A percentile compares a stretch with the other conserved stretches of the same genome.
phyloP scores from a whole-genome alignment of 257 asterid species.

The Lycium ferocissimum region DNA sequence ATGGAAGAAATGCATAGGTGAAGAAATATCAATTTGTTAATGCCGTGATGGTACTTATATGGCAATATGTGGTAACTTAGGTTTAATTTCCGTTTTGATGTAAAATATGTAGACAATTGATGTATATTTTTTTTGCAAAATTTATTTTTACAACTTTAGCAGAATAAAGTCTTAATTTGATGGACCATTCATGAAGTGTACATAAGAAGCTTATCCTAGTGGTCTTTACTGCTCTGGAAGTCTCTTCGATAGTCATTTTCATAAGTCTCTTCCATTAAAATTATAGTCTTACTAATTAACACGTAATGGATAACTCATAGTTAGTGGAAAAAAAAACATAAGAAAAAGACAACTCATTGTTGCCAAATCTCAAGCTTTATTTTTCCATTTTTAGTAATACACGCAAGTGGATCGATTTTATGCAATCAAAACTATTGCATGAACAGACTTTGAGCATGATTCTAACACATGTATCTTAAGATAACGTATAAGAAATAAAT shows the following conservation, averaged over 20 bases:
- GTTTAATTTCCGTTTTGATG: no score
- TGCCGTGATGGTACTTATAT: no score
- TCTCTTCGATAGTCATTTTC: neutral
- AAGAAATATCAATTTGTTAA: no score
- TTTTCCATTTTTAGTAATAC: neutral
- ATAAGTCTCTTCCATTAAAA: neutral
- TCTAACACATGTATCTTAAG: neutral
- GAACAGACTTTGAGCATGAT: neutral
- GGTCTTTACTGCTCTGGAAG: neutral
- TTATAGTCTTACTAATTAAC: neutral
- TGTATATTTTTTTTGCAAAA: no score
- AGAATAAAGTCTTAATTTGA: no score
- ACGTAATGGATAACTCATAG: conserved; percentile 4
- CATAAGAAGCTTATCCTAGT: neutral
- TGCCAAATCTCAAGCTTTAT: neutral
- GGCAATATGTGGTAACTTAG: no score
- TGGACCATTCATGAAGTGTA: neutral
- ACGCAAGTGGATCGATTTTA: conserved; percentile 4
- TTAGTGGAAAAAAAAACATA: neutral
- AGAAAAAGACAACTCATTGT: neutral
- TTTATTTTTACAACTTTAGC: no score
- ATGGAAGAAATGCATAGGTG: no score
- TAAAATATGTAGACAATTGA: no score
- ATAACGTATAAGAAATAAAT: no score
- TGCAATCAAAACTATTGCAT: neutral